Conservation (phyloP, 371 early-diverging fungal species). For the Mortierella sp. region DNA sequence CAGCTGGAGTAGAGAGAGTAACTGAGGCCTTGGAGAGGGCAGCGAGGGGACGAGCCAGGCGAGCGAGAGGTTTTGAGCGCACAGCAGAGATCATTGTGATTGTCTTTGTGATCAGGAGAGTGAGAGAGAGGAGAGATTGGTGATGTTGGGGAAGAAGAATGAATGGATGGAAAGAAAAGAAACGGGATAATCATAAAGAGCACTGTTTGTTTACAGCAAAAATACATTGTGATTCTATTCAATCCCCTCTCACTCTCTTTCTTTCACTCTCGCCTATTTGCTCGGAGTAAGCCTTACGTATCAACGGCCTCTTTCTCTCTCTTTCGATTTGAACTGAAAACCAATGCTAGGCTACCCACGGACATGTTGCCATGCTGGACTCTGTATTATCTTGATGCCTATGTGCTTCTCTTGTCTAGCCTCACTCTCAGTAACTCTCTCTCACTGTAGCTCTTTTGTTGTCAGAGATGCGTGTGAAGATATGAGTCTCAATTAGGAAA, state of each 20-base stretch:
- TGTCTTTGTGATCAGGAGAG: neutral
- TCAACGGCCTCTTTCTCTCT: neutral
- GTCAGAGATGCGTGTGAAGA: conserved; percentile 17
- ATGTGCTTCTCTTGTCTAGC: neutral
- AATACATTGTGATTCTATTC: neutral
- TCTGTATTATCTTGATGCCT: neutral
- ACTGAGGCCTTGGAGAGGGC: conserved; percentile 38
- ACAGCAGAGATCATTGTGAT: conserved; percentile 56
- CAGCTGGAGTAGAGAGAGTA: conserved; percentile 27
- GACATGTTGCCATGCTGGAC: neutral
- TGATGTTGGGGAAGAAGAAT: conserved; percentile 1
- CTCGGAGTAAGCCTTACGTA: neutral
- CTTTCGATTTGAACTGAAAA: neutral
- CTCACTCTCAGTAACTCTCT: neutral
- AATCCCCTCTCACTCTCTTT: neutral
- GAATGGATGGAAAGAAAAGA: conserved; percentile 2
- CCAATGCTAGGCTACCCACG: neutral
- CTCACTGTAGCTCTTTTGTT: neutral
- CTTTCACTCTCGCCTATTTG: neutral
- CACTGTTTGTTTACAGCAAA: neutral
- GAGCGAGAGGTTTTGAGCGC: conserved; percentile 54
- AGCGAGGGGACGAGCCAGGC: conserved; percentile 49
- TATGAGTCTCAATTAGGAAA: conserved; percentile 11
- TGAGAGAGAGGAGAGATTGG: neutral
- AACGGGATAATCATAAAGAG: conserved; percentile 3